A percentile compares a stretch with the other conserved stretches of the same genome.
These are phyloP conservation scores for Stipa capillata DNA, from an alignment of 176 grass and related monocot species.

Conservation along the genomic window DNA sequence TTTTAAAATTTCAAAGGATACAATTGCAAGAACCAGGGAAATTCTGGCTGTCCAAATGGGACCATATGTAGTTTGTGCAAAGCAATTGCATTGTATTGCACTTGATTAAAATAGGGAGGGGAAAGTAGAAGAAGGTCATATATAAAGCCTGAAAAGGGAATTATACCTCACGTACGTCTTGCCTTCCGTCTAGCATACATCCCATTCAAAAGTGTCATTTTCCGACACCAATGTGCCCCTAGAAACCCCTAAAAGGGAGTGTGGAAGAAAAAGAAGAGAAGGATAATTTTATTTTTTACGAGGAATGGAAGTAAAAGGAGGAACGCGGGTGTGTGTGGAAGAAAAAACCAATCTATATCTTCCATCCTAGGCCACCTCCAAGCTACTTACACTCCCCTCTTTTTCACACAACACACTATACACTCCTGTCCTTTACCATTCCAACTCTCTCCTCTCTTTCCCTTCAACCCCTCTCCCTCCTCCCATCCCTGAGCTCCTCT, in stretches of 20 bases:
- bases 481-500: too few relatives aligned
- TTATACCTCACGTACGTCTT: slow-evolving; percentile 35
- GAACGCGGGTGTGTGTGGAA: slow-evolving; percentile 38
- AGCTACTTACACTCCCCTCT: slow-evolving; percentile 18
- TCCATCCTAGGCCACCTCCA: slow-evolving; percentile 24
- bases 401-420: slow-evolving; percentile 34
- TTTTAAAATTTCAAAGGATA: too few relatives aligned
- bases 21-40: too few relatives aligned
- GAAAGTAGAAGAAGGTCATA: too few relatives aligned
- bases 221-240: slow-evolving; percentile 35
- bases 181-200: slow-evolving; percentile 24
- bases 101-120: too few relatives aligned
- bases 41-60: too few relatives aligned
- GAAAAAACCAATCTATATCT: slow-evolving; percentile 51
- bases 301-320: slow-evolving; percentile 24
- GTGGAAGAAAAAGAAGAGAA: slow-evolving; percentile 9
- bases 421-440: slow-evolving; percentile 30
- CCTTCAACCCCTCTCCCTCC: not conserved
- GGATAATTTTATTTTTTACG: too few relatives aligned
- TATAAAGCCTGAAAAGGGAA: slow-evolving; percentile 34
- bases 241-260: slow-evolving; percentile 22
- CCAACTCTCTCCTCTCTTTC: slow-evolving; percentile 15
- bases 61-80: too few relatives aligned
- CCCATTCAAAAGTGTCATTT: slow-evolving; percentile 49
- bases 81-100: too few relatives aligned